Evolutionary conservation across 495 filamentous ascomycete species (phyloP), one percentile per base, ranked within the genome.

Genomic region (Penicillium paxilli): DNA sequence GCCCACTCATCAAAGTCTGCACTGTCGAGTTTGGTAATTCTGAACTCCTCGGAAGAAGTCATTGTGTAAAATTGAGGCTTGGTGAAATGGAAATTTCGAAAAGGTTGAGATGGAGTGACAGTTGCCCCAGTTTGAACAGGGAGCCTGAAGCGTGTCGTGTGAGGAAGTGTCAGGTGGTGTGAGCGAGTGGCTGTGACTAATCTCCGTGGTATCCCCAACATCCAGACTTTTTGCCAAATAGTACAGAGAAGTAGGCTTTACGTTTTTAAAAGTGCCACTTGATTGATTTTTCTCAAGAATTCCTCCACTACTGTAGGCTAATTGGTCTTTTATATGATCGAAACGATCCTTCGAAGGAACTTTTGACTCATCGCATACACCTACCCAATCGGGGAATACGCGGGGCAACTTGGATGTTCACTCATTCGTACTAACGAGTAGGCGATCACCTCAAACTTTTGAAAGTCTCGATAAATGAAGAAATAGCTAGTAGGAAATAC

Each of bases 1-100:
- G 52, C 24, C 52, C 52, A 55, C 42, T 55, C 52, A 9, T 49
- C 35, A 12, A 55, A 55, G 25, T 55, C 52, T 23, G 42, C 25
- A 22, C 38, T 19, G 22, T 44, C 33, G 14, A 55, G 52, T 37
- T 55, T 49, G 16, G 35, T 55, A 46, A 55, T 55, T 33, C 17
- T 37, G 24, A 23, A 49, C 12, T 54, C 51, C 8, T 32, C 52
- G 2, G 37, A 44, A 4, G 33, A 44, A 23, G 52, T 16, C 52
- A 55, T 44, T 51, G n/a, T 51, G 10, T 22, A 37, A 12, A 44
- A 16, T n/a, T 30, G 6, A 11, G 14, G 9, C 5, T 23, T 22
- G 7, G 0, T 7, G 11, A 5, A 8, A 22, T 42, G 20, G 6
- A 1, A 0, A 22, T 14, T 11, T 42, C 9, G 21, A 14, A 22